Evolutionary conservation across 495 filamentous ascomycete genomes (phyloP).

Genomic region (Aspergillus ellipticus): DNA sequence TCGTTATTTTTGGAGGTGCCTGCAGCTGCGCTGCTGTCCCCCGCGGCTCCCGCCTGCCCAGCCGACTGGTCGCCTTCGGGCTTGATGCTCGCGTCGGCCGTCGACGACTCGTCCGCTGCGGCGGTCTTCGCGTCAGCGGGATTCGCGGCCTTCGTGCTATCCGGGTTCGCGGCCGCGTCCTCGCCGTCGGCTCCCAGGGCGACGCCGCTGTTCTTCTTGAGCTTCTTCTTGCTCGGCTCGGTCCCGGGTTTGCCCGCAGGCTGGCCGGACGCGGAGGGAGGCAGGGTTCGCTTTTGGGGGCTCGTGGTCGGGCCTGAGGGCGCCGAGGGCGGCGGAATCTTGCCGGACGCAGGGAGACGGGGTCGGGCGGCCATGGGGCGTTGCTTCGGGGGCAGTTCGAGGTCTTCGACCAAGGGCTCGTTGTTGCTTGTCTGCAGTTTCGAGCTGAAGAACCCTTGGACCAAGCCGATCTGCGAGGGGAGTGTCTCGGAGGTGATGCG

Average conservation of each 20-base stretch:
- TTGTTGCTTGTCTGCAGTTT: slow-evolving; percentile 81
- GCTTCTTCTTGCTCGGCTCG: slow-evolving; percentile 47
- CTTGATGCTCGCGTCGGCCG: slow-evolving; percentile 15
- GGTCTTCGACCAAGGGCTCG: slow-evolving; percentile 85
- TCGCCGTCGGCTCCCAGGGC: slow-evolving; percentile 35
- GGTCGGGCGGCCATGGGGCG: slow-evolving; percentile 68
- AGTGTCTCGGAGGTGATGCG: slow-evolving; percentile 79
- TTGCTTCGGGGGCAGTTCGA: slow-evolving; percentile 90
- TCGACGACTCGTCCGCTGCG: slow-evolving; percentile 16
- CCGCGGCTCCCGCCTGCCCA: slow-evolving; percentile 4
- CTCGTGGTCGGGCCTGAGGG: slow-evolving; percentile 45
- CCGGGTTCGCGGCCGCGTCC: slow-evolving; percentile 15
- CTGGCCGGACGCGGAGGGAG: slow-evolving; percentile 18
- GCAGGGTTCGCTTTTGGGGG: slow-evolving; percentile 77
- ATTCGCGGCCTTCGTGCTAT: slow-evolving; percentile 23
- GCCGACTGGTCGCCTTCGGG: slow-evolving; percentile 5
- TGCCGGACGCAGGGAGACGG: slow-evolving; percentile 89
- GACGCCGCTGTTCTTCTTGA: slow-evolving; percentile 43
- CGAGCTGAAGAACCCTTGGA: slow-evolving; percentile 82
- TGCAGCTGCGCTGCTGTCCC: background rate
- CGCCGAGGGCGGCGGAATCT: slow-evolving; percentile 57
- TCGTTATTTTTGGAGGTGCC: slow-evolving; percentile 8
- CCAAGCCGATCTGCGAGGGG: slow-evolving; percentile 73
- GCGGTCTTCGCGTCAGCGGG: slow-evolving; percentile 18
- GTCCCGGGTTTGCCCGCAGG: slow-evolving; percentile 21